Evolutionary conservation across 1,139 yeast species (phyloP).

Genomic region (Lodderomyces pseudojiufengensis): DNA sequence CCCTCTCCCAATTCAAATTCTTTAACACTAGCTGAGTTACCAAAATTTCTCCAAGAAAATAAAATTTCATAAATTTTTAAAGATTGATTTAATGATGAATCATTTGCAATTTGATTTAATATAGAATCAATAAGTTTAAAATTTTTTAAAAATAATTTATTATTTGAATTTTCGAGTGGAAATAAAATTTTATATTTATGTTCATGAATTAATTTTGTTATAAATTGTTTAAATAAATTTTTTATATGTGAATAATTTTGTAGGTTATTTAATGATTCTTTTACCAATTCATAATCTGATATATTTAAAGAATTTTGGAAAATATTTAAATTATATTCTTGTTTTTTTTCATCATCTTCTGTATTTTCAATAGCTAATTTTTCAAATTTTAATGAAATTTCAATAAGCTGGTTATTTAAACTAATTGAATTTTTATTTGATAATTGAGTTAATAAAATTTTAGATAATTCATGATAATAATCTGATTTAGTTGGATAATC

Average conservation of each 20-base stretch:
- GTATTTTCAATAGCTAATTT: conserved; percentile 21
- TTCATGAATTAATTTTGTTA: conserved; percentile 24
- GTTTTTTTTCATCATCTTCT: conserved; percentile 11
- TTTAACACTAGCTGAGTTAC: conserved; percentile 14
- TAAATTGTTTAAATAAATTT: conserved; percentile 19
- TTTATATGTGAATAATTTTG: conserved; percentile 13
- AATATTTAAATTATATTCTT: conserved; percentile 25
- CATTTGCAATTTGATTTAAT: conserved; percentile 38
- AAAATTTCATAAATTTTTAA: conserved; percentile 50
- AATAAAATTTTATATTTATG: conserved; percentile 23
- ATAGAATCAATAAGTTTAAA: conserved; percentile 37
- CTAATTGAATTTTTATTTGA: conserved; percentile 4
- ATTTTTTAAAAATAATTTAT: conserved; percentile 22
- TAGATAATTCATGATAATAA: conserved; percentile 36
- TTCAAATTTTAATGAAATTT: conserved; percentile 31
- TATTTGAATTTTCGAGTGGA: conserved; percentile 14
- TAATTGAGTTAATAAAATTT: conserved; percentile 24
- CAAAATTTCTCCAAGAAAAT: conserved; percentile 51
- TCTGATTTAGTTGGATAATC: conserved; percentile 17
- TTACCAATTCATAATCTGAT: conserved; percentile 23
- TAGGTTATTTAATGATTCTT: conserved; percentile 25
- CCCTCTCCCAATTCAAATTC: conserved; percentile 14
- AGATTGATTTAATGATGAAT: conserved; percentile 30
- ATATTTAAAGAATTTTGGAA: conserved; percentile 30
- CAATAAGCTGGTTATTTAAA: conserved; percentile 19